Base-by-base conservation (phyloP, 352 stramenopile species). In the Pythium brachiatum region DNA sequence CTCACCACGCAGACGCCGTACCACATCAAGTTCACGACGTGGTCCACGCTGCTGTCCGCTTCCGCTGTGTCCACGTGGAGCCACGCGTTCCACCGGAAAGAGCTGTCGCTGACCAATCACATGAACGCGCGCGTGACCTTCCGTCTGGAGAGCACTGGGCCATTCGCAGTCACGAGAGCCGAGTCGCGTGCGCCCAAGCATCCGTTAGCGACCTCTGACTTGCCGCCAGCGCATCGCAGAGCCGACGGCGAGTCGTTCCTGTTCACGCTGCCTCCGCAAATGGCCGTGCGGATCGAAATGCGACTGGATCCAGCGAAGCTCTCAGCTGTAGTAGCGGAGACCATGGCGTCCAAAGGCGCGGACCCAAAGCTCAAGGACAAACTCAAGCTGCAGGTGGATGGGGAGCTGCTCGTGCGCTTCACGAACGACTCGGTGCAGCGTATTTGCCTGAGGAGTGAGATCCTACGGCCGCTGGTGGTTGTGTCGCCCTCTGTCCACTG, bases 1-100 rank as follows among this genome's bases (percentile, higher is more conserved):
- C n/a, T 39, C 27, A 7, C 52, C 27, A 7, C 52, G 39, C 32
- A 38, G 18, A 21, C 69, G 5, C 21, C 31, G 26, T 84, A 86
- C 38, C 76, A 87, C 57, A 68, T 88, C 67, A 79, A 78, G 52
- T 94, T 94, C 63, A 88, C 78, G 43, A 92, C 81, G 21, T 94
- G 81, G 83, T 87, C 78, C 13, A 89, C 79, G 15, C 46, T 88
- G 13, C 57, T 75, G 21, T 62, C 64, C 2, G n/a, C 39, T 11
- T 62, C 64, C 2, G n/a, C 39, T 11, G 50, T 15, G 20, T 53
- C 67, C 6, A 56, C 70, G 21, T 60, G 57, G 38, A 61, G 64
- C 26, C 74, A 92, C 53, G 47, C 54, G 2, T 87, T 83, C 53
- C 83, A 90, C 43, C 72, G 62, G 8, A 72, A 75, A 13, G 69